Conservation (phyloP, 176 grass and related monocot genomes). For the Carex kokanica region DNA sequence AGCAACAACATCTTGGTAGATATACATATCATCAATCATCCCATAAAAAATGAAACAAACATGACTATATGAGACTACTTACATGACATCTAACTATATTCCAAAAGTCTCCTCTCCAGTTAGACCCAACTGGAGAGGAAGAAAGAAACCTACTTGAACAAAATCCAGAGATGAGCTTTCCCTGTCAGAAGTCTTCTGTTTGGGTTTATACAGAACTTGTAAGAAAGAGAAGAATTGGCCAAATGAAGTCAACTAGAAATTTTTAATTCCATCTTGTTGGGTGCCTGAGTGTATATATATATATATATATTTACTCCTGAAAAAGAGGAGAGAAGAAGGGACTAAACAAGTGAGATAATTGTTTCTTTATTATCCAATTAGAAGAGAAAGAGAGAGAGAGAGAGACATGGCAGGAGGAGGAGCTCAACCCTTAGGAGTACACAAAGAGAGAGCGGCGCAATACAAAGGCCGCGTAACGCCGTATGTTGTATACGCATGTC, state of each 20-base stretch:
- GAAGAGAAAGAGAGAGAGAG: not conserved
- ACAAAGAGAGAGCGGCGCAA: constrained; percentile 69
- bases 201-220: not conserved
- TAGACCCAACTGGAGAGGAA: too few relatives aligned
- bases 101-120: too few relatives aligned
- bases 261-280: not conserved
- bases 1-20: too few relatives aligned
- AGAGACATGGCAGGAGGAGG: constrained; percentile 54
- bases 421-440: constrained; percentile 52
- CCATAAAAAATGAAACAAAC: too few relatives aligned
- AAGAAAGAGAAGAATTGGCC: not conserved
- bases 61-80: too few relatives aligned
- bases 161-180: too few relatives aligned
- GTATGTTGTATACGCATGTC: constrained; percentile 67
- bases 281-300: not conserved
- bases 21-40: too few relatives aligned
- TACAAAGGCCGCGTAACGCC: constrained; percentile 84
- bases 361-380: not conserved
- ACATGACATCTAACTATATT: too few relatives aligned
- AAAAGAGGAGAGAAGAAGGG: not conserved
- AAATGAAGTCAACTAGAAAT: constrained; percentile 14
- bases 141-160: too few relatives aligned
- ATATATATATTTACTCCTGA: not conserved
- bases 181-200: too few relatives aligned
- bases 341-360: not conserved